phyloP scores from a whole-genome alignment of 768 basidiomycete species.

The Boletellus sp. region DNA sequence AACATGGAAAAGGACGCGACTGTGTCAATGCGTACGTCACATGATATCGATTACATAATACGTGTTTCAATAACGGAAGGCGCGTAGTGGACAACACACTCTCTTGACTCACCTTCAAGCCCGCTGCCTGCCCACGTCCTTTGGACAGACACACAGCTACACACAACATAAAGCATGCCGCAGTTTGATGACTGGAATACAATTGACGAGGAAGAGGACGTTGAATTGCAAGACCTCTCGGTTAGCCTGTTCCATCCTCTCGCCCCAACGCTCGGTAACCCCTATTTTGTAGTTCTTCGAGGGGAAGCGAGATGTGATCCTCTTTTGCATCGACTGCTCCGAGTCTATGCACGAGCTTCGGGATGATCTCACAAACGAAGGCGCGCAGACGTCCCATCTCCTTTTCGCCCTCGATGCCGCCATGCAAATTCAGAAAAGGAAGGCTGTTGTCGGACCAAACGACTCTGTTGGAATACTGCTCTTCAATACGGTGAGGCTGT shows the following conservation, averaged over 20 bases:
- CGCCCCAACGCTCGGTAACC: constrained; percentile 3
- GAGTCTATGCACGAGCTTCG: constrained; percentile 77
- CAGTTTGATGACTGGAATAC: constrained; percentile 80
- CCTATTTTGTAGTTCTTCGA: constrained; percentile 53
- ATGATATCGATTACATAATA: constrained; percentile 24
- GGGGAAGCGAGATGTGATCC: constrained; percentile 76
- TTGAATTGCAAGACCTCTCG: constrained; percentile 70
- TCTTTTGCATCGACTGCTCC: constrained; percentile 97
- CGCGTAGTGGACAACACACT: not conserved
- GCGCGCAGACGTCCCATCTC: constrained; percentile 69
- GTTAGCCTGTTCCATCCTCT: constrained; percentile 35
- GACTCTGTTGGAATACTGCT: constrained; percentile 88
- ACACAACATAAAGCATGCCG: constrained; percentile 40
- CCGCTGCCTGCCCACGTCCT: not conserved
- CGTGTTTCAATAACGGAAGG: constrained; percentile 7
- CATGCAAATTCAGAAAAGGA: constrained; percentile 83
- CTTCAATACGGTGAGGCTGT: constrained; percentile 79
- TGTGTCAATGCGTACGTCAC: constrained; percentile 7
- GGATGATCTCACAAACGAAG: constrained; percentile 63
- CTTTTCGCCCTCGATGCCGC: constrained; percentile 79
- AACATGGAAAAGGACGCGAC: not conserved
- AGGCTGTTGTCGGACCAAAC: constrained; percentile 83
- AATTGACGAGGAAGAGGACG: constrained; percentile 77
- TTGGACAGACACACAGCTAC: not conserved
- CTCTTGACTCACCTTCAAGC: constrained; percentile 4